Base-by-base conservation (phyloP, 495 filamentous ascomycete species). In the Podospora conica region DNA sequence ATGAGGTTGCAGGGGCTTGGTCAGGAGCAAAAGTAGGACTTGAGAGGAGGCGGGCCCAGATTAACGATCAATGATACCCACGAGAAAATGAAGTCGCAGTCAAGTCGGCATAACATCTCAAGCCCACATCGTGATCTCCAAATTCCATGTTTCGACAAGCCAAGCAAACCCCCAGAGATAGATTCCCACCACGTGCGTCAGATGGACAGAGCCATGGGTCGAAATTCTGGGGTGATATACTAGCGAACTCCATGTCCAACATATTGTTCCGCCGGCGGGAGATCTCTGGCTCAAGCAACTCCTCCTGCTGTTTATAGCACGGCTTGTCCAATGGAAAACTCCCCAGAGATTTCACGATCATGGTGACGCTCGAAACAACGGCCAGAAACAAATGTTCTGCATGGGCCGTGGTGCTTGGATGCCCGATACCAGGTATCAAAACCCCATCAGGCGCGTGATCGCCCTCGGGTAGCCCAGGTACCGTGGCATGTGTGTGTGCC, bases 1-100 rank as follows among this genome's bases (percentile, higher is more conserved):
- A 72, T 76, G 67, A 80, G 79, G 69, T 77, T 79, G 56, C 77
- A 79, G 67, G 80, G 79, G 29, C 59, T 64, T 18, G 53, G 48
- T 33, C 31, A 15, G 65, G 56, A 67, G 64, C 25, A 9, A 53
- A 67, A 54, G 9, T 10, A 15, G 24, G 21, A 22, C 9, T 22
- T 29, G 15, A 3, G n/a, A 62, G n/a, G 20, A 59, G 58, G 12
- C 20, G 20, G 29, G 20, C 12, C 10, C 40, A 66, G 23, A 68
- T 66, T 63, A 67, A 64, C 40, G 60, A 70, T 56, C 22, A 68
- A 66, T 66, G 63, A 65, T 65, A 65, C 64, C 63, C 55, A 56
- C 54, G 22, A 33, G 40, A 53, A 55, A 12, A 27, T n/a, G 28
- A 25, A 53, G 55, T 65, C 33, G 40, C 40, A 48, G 29, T 15